Evolutionary conservation across 352 stramenopile species (phyloP).

Genomic region (Blastocystis sp.): DNA sequence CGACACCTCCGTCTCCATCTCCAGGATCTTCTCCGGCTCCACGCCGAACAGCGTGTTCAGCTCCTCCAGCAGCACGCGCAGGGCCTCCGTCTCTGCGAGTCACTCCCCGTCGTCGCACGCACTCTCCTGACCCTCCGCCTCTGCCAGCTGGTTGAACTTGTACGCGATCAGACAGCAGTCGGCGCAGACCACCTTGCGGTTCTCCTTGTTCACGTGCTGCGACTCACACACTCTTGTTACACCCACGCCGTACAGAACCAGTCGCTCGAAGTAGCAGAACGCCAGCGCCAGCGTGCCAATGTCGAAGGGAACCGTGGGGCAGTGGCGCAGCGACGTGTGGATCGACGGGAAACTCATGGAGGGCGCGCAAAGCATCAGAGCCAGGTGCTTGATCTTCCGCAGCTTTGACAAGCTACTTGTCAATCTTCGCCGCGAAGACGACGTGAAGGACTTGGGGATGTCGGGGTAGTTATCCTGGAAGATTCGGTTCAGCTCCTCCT

Average conservation of each 20-base stretch:
- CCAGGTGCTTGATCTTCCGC: conserved; percentile 48
- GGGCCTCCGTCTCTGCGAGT: conserved; percentile 9
- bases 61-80: conserved; percentile 26
- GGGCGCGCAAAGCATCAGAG: conserved; percentile 36
- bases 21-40: neutral
- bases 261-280: conserved; percentile 59
- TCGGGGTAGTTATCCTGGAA: conserved; percentile 60
- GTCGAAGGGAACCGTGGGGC: conserved; percentile 14
- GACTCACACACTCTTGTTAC: neutral
- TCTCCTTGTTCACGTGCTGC: conserved; percentile 60
- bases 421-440: neutral
- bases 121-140: conserved; percentile 19
- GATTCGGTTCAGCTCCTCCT: conserved; percentile 34
- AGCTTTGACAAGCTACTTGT: conserved; percentile 34
- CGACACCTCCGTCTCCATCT: conserved; percentile 52
- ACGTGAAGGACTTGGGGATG: conserved; percentile 50
- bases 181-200: conserved; percentile 56
- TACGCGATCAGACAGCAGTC: conserved; percentile 47
- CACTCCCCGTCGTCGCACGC: neutral
- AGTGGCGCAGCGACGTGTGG: conserved; percentile 11
- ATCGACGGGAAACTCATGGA: conserved; percentile 51
- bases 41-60: conserved; percentile 47
- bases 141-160: conserved; percentile 62
- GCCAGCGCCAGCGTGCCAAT: conserved; percentile 50
- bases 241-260: conserved; percentile 41